Percentiles rank a stretch among this genome's conserved stretches.
Conservation (phyloP, 352 stramenopile genomes). For the Hyaloperonospora arabidopsidis region DNA sequence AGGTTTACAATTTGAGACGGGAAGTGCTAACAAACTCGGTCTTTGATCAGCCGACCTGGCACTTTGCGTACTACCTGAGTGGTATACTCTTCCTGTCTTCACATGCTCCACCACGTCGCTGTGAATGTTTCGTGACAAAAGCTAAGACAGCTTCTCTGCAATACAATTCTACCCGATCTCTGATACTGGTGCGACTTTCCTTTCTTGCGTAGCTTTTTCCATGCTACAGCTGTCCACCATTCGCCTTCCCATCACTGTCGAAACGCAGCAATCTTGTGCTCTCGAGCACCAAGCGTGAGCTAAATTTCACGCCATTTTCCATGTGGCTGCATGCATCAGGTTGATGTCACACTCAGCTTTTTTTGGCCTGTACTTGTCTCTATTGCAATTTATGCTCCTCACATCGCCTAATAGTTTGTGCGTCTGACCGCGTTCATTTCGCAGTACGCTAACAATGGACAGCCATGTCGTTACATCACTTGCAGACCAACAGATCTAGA, state of each 20-base stretch:
- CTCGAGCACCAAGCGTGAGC: too few species aligned
- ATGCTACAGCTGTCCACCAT: too few species aligned
- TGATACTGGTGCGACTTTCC: constrained; percentile 4
- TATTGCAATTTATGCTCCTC: constrained; percentile 39
- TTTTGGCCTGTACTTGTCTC: constrained; percentile 36
- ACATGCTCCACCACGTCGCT: constrained; percentile 18
- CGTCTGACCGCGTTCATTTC: constrained; percentile 22
- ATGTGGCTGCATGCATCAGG: too few species aligned
- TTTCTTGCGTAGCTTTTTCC: constrained; percentile 16
- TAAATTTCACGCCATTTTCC: too few species aligned
- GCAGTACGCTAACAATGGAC: too few species aligned
- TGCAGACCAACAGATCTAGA: constrained; percentile 18
- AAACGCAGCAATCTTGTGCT: too few species aligned
- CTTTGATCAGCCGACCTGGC: constrained; percentile 33
- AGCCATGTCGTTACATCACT: too few species aligned
- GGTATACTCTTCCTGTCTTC: constrained; percentile 27
- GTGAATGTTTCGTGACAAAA: constrained; percentile 20
- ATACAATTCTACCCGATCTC: too few species aligned
- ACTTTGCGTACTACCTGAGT: constrained; percentile 46
- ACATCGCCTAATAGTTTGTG: constrained; percentile 63
- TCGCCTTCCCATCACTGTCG: too few species aligned
- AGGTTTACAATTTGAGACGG: too few species aligned
- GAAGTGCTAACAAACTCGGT: constrained; percentile 14
- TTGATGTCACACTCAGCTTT: not conserved
- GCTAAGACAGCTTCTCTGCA: constrained; percentile 6